Percentiles rank a stretch among this genome's conserved stretches.
These are phyloP conservation scores for Mrakia blollopis DNA, from an alignment of 768 basidiomycete species.

Conservation along the genomic window DNA sequence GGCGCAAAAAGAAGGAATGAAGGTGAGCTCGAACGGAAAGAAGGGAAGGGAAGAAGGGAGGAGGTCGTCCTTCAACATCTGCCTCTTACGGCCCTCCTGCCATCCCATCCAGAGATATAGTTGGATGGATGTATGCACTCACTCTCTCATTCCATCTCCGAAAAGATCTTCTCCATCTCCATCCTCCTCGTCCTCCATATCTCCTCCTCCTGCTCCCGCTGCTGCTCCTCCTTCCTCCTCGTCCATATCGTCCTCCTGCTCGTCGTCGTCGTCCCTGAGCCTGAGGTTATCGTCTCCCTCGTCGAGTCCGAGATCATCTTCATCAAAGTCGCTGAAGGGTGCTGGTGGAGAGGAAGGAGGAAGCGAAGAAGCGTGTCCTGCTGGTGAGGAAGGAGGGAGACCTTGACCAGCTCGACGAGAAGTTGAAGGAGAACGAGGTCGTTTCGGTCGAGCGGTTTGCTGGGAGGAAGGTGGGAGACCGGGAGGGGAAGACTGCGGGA, in stretches of 20 bases:
- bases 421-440: constrained; percentile 36
- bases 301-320: constrained; percentile 64
- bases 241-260: constrained; percentile 45
- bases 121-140: constrained; percentile 4
- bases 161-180: constrained; percentile 31
- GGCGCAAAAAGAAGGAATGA: constrained; percentile 44
- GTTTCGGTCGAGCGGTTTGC: constrained; percentile 40
- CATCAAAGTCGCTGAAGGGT: constrained; percentile 78
- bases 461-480: constrained; percentile 38
- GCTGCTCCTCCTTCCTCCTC: constrained; percentile 31
- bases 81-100: background rate
- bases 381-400: constrained; percentile 40
- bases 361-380: constrained; percentile 58
- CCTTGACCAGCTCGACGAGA: constrained; percentile 29
- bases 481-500: constrained; percentile 38
- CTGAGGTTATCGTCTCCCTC: constrained; percentile 43
- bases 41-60: background rate
- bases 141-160: constrained; percentile 17
- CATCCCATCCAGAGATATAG: background rate
- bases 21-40: background rate
- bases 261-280: constrained; percentile 43
- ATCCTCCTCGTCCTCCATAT: constrained; percentile 19
- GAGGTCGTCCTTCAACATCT: background rate
- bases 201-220: background rate
- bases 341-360: constrained; percentile 80